Evolutionary conservation across 805 yeast species (phyloP).

Genomic region (Candida ficus): DNA sequence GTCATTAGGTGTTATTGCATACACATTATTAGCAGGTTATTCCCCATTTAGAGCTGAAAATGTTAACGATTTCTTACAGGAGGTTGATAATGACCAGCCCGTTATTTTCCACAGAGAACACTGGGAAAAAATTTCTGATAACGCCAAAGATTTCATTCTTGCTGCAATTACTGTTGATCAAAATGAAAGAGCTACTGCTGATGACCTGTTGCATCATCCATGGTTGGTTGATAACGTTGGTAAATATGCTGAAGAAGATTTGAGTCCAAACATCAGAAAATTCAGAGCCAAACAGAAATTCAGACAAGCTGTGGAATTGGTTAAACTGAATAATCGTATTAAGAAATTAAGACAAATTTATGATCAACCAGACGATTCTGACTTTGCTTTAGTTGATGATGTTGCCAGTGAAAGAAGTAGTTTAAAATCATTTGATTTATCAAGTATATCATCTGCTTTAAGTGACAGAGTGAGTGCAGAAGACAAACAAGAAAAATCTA

Average conservation of each 20-base stretch:
- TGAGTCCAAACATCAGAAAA: constrained; percentile 74
- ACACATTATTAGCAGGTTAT: constrained; percentile 86
- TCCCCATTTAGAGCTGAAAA: constrained; percentile 87
- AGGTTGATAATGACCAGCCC: constrained; percentile 60
- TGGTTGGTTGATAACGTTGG: constrained; percentile 62
- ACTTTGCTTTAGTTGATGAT: constrained; percentile 27
- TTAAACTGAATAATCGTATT: constrained; percentile 75
- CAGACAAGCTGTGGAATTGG: constrained; percentile 80
- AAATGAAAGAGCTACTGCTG: constrained; percentile 60
- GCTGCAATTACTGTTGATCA: constrained; percentile 68
- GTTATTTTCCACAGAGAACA: constrained; percentile 87
- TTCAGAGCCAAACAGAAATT: constrained; percentile 82
- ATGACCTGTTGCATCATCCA: constrained; percentile 57
- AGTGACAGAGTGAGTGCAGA: constrained; percentile 7
- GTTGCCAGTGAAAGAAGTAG: not conserved
- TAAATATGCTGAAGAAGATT: constrained; percentile 47
- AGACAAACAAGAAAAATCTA: constrained; percentile 9
- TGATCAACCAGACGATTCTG: constrained; percentile 31
- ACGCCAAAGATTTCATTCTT: constrained; percentile 75
- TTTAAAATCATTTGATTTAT: constrained; percentile 4
- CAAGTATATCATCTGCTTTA: constrained; percentile 7
- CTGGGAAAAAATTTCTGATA: constrained; percentile 77
- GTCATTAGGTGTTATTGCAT: constrained; percentile 92
- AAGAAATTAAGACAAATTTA: constrained; percentile 56
- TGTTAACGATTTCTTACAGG: constrained; percentile 73